These are phyloP conservation scores for Fusarium denticulatum DNA, from an alignment of 2,329 filamentous ascomycete genomes.

Conservation along the genomic window DNA sequence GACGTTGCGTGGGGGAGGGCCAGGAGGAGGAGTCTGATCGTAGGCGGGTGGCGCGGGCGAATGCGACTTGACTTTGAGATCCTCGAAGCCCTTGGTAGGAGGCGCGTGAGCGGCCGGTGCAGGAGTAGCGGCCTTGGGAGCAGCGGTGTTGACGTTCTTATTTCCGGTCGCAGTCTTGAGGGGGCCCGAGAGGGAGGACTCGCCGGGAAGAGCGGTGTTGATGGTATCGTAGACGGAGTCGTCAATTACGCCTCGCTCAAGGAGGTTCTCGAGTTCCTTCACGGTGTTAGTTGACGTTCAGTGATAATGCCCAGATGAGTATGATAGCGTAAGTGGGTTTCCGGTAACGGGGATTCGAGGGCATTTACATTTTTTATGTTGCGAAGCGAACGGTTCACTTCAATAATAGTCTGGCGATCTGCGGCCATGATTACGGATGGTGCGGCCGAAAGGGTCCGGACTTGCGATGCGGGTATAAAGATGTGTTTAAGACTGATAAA, in stretches of 20 bases:
- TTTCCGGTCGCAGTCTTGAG: conserved; percentile 53
- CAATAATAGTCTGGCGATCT: conserved; percentile 69
- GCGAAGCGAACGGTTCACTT: conserved; percentile 85
- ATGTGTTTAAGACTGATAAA: neutral
- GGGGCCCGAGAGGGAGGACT: conserved; percentile 67
- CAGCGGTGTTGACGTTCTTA: conserved; percentile 47
- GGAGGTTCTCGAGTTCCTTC: conserved; percentile 90
- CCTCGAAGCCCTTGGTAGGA: conserved; percentile 54
- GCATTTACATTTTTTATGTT: conserved; percentile 80
- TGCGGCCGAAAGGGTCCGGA: conserved; percentile 15
- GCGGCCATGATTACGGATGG: conserved; percentile 52
- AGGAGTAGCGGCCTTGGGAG: conserved; percentile 42
- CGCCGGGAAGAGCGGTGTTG: conserved; percentile 76
- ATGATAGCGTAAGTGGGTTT: neutral
- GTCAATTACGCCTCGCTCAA: conserved; percentile 82
- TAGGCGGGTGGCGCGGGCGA: conserved; percentile 62
- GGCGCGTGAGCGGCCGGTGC: conserved; percentile 45
- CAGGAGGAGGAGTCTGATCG: conserved; percentile 57
- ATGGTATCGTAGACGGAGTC: conserved; percentile 80
- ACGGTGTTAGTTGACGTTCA: conserved; percentile 6
- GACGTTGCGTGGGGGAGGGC: conserved; percentile 53
- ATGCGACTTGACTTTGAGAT: conserved; percentile 50
- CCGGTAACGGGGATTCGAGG: neutral
- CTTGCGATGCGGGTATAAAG: neutral
- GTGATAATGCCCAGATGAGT: neutral